phyloP scores from a whole-genome alignment of 192 early-diverging fungal species.

The Backusella morwellensis region DNA sequence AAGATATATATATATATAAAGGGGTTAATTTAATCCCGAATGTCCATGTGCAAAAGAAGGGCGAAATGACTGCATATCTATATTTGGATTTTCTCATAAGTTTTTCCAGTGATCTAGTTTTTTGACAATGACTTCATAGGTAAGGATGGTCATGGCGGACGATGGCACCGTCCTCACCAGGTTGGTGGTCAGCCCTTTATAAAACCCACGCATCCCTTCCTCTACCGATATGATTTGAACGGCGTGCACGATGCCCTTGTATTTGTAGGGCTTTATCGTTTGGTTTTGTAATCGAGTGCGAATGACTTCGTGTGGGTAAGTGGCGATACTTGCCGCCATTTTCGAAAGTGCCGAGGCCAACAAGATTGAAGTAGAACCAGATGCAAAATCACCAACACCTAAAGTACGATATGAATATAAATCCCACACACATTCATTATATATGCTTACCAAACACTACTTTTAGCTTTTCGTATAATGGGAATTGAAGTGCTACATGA shows the following conservation, averaged over 20 bases:
- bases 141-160: conserved; percentile 82
- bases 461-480: conserved; percentile 93
- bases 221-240: conserved; percentile 67
- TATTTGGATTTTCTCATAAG: neutral
- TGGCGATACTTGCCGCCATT: conserved; percentile 84
- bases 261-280: conserved; percentile 66
- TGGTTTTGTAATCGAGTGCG: conserved; percentile 94
- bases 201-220: conserved; percentile 82
- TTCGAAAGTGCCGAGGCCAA: conserved; percentile 84
- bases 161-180: conserved; percentile 89
- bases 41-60: neutral
- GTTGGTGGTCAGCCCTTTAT: conserved; percentile 84
- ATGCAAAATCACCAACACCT: conserved; percentile 11
- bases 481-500: conserved; percentile 95
- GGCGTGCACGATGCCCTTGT: conserved; percentile 80
- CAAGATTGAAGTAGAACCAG: conserved; percentile 58
- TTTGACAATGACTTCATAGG: conserved; percentile 82
- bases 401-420: neutral
- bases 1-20: neutral
- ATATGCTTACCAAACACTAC: conserved; percentile 51
- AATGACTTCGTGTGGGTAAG: conserved; percentile 97
- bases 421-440: neutral
- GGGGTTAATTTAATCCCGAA: neutral
- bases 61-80: neutral
- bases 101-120: conserved; percentile 38